phyloP scores from a whole-genome alignment of 257 asterid genomes.

The Primulina eburnea region DNA sequence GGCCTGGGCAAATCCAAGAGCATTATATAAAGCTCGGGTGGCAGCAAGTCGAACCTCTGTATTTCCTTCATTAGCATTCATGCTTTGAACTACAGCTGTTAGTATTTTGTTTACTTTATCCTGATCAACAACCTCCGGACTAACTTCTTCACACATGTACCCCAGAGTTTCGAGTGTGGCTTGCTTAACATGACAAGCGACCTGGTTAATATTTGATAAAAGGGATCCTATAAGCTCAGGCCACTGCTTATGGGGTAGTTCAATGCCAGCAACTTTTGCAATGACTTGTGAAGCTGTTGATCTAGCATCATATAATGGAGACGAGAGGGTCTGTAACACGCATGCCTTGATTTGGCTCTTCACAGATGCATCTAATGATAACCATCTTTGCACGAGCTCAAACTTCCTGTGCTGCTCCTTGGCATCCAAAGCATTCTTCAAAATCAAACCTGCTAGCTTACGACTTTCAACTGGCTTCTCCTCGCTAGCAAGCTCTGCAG shows the following conservation, averaged over 20 bases:
- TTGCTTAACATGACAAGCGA: conserved; percentile 73
- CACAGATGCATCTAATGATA: conserved; percentile 57
- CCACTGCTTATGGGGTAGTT: conserved; percentile 84
- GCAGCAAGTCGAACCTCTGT: conserved; percentile 77
- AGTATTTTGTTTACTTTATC: conserved; percentile 82
- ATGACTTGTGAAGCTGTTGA: conserved; percentile 82
- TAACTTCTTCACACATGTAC: conserved; percentile 79
- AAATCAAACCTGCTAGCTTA: conserved; percentile 70
- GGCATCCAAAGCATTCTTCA: conserved; percentile 83
- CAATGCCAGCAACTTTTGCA: conserved; percentile 83
- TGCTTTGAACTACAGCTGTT: conserved; percentile 82
- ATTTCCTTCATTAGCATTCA: conserved; percentile 67
- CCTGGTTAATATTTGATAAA: conserved; percentile 68
- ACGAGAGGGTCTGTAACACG: conserved; percentile 69
- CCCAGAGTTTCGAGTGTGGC: conserved; percentile 80
- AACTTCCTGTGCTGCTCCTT: conserved; percentile 73
- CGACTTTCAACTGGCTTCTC: conserved; percentile 85
- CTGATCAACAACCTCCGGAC: conserved; percentile 72
- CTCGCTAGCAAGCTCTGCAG: conserved; percentile 74
- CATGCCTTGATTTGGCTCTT: conserved; percentile 71
- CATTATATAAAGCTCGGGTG: conserved; percentile 70
- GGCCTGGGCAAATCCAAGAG: conserved; percentile 81
- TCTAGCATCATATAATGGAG: conserved; percentile 61
- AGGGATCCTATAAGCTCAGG: conserved; percentile 79
- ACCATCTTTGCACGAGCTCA: conserved; percentile 77